Evolutionary conservation across 768 basidiomycete genomes (phyloP).

Genomic region (Inosperma sp.): DNA sequence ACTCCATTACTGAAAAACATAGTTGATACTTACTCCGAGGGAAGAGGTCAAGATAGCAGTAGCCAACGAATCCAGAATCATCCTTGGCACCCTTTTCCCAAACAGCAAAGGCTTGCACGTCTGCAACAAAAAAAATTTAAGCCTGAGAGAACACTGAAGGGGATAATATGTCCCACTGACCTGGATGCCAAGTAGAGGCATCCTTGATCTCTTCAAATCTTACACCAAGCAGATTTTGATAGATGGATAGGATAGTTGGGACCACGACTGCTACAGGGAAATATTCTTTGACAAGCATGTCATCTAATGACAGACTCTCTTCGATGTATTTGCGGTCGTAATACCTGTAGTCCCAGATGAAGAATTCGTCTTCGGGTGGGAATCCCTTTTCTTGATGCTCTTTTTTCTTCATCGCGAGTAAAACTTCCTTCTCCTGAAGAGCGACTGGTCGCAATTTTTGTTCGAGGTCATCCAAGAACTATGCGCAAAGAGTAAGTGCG

Average conservation of each 20-base stretch:
- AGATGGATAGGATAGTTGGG: conserved; percentile 76
- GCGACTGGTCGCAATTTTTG: conserved; percentile 70
- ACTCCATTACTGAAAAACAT: not conserved
- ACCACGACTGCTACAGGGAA: conserved; percentile 85
- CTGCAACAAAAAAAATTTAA: conserved; percentile 28
- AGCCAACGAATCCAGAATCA: conserved; percentile 70
- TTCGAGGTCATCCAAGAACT: conserved; percentile 80
- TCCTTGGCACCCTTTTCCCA: conserved; percentile 78
- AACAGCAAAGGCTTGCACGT: conserved; percentile 80
- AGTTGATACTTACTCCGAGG: conserved; percentile 55
- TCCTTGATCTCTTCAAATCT: conserved; percentile 61
- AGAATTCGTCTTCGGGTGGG: conserved; percentile 68
- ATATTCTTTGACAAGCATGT: conserved; percentile 79
- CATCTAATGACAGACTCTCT: conserved; percentile 63
- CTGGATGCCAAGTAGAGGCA: conserved; percentile 70
- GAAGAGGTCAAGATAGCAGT: conserved; percentile 86
- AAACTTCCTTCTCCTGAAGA: conserved; percentile 55
- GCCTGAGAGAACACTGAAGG: too few species aligned
- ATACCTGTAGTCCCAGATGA: conserved; percentile 83
- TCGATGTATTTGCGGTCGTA: conserved; percentile 67
- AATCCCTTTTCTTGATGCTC: conserved; percentile 58
- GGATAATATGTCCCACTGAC: conserved; percentile 31
- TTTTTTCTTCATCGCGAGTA: conserved; percentile 71
- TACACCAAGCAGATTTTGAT: conserved; percentile 77
- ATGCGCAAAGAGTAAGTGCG: not conserved